Percentiles rank a stretch among this genome's conserved stretches.
Evolutionary conservation across 192 early-diverging fungal genomes (phyloP).

Genomic region (Coemansia sp.): DNA sequence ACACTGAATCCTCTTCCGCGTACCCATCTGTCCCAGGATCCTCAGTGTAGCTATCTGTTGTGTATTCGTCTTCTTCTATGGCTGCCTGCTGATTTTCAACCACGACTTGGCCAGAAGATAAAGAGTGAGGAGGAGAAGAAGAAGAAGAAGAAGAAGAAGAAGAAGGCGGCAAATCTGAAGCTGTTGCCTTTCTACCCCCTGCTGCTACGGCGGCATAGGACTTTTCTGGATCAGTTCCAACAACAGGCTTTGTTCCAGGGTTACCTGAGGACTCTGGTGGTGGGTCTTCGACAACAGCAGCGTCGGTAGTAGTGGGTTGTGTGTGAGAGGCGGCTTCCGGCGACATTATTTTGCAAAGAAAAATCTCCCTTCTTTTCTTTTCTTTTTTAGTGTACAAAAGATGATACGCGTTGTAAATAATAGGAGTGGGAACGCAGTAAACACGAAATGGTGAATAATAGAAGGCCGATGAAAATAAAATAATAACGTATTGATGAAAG

Average conservation of each 20-base stretch:
- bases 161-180: too few relatives aligned
- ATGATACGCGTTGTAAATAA: background rate
- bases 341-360: background rate
- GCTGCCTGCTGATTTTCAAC: slow-evolving; percentile 9
- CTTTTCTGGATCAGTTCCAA: background rate
- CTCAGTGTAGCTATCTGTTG: slow-evolving; percentile 33
- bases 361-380: background rate
- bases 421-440: background rate
- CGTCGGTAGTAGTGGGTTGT: background rate
- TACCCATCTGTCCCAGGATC: slow-evolving; percentile 43
- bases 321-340: background rate
- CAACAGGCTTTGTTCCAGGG: background rate
- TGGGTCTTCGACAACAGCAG: background rate
- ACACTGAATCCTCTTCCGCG: slow-evolving; percentile 38
- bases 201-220: slow-evolving; percentile 21
- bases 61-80: slow-evolving; percentile 22
- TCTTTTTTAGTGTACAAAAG: background rate
- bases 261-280: background rate
- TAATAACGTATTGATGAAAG: slow-evolving; percentile 1
- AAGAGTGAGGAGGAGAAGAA: too few relatives aligned
- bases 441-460: background rate
- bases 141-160: too few relatives aligned
- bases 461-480: background rate
- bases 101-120: background rate
- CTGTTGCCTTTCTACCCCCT: background rate